Evolutionary conservation across 306 rosid species (phyloP), one percentile per base, ranked within the genome.

Genomic region (Dryas octopetala): DNA sequence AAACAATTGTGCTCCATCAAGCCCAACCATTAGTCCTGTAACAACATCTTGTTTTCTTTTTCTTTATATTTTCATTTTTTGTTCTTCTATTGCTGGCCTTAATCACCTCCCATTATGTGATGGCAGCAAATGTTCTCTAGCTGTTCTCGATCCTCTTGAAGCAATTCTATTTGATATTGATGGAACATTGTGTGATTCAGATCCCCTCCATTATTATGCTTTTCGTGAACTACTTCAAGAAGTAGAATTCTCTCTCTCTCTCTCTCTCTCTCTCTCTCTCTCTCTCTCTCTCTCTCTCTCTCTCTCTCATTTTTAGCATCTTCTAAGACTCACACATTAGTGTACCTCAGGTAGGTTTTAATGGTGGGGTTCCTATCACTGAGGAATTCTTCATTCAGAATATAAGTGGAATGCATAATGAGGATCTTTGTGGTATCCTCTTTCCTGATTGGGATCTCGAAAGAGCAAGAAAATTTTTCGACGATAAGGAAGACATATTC

Each of bases 141-240:
- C 81, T 71, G 19, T 7, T 66, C 68, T 82, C 16, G 50, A 62
- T 65, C 84, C 85, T 58, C 83, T 86, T 5, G 54, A 83, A 76
- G 86, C 84, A 15, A 77, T 86, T 81, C 84, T 83, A 38, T 86
- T 86, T 66, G 87, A 86, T 55, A 81, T 86, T 51, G 87, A 86
- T 72, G 90, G 87, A 68, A 86, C 84, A 26, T 58, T 86, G 45
- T 83, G 87, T 57, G 90, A 83, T 73, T 83, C 84, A 13, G 84
- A 83, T 72, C 87, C 87, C 15, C 66, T 78, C 58, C 86, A 83
- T 43, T 83, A 71, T 48, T 49, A 63, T 40, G 88, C 88, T 62
- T 86, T 76, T 70, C 77, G 79, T 16, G 52, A 76, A 66, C 79
- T 81, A 84, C 90, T 86, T 84, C 81, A 79, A 76, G 75, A 81